Evolutionary conservation across 345 rosid species (phyloP).

Genomic region (Syzygium jambos): DNA sequence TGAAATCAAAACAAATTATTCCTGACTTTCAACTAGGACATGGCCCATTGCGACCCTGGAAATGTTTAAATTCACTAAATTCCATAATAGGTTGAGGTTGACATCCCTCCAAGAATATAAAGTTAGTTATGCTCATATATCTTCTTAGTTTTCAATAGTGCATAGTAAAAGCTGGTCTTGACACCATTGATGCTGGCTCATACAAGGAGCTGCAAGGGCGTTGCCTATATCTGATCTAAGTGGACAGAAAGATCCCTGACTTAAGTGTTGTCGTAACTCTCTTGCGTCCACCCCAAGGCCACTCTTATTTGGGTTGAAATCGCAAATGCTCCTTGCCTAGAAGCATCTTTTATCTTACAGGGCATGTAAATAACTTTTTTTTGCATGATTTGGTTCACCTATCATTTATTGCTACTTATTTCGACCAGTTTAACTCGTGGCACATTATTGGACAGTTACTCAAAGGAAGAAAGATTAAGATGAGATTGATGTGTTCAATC

Average conservation of each 20-base stretch:
- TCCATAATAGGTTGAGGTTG: background rate
- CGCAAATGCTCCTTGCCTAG: background rate
- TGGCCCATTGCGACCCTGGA: background rate
- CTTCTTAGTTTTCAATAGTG: background rate
- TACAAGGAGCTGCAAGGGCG: background rate
- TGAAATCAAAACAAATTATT: background rate
- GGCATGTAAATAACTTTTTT: background rate
- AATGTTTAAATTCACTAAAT: background rate
- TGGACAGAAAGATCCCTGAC: background rate
- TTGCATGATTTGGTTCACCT: background rate
- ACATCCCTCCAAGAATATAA: background rate
- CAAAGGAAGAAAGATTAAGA: background rate
- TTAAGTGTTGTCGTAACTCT: background rate
- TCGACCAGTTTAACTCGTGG: background rate
- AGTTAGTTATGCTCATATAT: background rate
- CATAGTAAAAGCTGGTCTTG: background rate
- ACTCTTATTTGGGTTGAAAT: background rate
- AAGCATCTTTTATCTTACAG: background rate
- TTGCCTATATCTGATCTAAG: background rate
- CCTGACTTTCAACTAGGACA: background rate
- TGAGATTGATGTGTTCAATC: background rate
- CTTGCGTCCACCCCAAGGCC: background rate
- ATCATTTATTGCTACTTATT: background rate
- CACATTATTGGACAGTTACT: background rate
- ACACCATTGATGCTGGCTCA: background rate